phyloP scores from a whole-genome alignment of 805 yeast species.

The Ogataea degrootiae region DNA sequence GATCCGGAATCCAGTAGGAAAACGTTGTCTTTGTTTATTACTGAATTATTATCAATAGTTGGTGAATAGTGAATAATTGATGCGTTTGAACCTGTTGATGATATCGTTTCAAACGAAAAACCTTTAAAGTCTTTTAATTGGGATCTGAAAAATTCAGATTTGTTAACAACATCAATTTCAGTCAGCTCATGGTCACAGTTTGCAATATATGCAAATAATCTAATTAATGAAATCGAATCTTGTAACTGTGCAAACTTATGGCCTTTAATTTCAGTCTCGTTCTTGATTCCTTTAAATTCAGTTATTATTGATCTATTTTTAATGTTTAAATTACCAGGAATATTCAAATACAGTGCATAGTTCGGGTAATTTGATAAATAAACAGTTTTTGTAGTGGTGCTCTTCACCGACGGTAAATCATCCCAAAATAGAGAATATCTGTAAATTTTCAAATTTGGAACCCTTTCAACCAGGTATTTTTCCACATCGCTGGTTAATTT shows the following conservation, averaged over 20 bases:
- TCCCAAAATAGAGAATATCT: constrained; percentile 57
- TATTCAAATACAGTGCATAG: constrained; percentile 23
- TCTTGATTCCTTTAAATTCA: constrained; percentile 71
- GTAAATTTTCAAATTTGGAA: constrained; percentile 34
- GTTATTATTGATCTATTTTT: constrained; percentile 36
- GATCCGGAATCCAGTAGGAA: constrained; percentile 88
- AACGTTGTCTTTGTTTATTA: constrained; percentile 61
- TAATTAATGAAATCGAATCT: constrained; percentile 74
- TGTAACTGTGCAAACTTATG: constrained; percentile 72
- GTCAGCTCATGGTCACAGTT: constrained; percentile 37
- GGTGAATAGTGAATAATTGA: constrained; percentile 78
- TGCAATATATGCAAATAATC: constrained; percentile 78
- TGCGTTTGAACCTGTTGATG: constrained; percentile 72
- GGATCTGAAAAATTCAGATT: constrained; percentile 44
- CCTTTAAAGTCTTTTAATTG: constrained; percentile 50
- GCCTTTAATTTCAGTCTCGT: constrained; percentile 63
- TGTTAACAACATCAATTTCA: constrained; percentile 55
- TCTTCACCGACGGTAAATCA: constrained; percentile 36
- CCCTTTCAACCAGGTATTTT: constrained; percentile 14
- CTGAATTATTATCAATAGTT: constrained; percentile 47
- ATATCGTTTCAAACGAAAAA: constrained; percentile 70
- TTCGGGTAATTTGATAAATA: constrained; percentile 23
- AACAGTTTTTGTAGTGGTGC: constrained; percentile 7
- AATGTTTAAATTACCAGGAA: constrained; percentile 22
- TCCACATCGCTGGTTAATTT: constrained; percentile 29